These are phyloP conservation scores for Talaromyces sp. DNA, from an alignment of 2,329 filamentous ascomycete genomes.

Conservation along the genomic window DNA sequence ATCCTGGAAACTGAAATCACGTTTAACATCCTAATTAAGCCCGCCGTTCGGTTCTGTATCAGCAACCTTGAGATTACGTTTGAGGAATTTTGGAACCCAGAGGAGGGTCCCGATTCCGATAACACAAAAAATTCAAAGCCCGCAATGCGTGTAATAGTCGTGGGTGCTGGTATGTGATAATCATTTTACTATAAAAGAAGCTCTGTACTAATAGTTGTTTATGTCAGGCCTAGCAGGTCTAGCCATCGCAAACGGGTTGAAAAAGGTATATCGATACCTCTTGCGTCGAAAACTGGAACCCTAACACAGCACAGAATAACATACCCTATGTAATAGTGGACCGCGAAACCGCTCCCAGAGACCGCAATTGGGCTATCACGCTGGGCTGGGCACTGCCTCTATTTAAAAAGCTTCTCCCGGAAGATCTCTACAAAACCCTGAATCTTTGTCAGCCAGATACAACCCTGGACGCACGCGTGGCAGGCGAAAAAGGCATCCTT, in stretches of 20 bases:
- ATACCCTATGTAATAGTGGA: slow-evolving; percentile 6
- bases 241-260: slow-evolving; percentile 4
- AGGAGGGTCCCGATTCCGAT: not conserved
- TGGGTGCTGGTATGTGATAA: slow-evolving; percentile 1
- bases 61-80: not conserved
- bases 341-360: slow-evolving; percentile 3
- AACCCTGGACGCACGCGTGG: not conserved
- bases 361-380: slow-evolving; percentile 7
- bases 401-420: slow-evolving; percentile 6
- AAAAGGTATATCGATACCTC: not conserved
- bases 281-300: not conserved
- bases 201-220: not conserved
- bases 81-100: not conserved
- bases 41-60: not conserved
- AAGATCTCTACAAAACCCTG: not conserved
- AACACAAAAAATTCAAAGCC: not conserved
- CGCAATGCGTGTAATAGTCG: slow-evolving; percentile 6
- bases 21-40: not conserved
- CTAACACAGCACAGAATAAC: not conserved
- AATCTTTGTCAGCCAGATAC: slow-evolving; percentile 4
- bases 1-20: not conserved
- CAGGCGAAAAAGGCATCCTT: not conserved
- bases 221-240: slow-evolving; percentile 1
- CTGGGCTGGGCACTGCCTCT: slow-evolving; percentile 3
- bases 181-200: not conserved